Evolutionary conservation across 164 flowering plant genomes (phyloP).

Genomic region (Nelumbo lutea): DNA sequence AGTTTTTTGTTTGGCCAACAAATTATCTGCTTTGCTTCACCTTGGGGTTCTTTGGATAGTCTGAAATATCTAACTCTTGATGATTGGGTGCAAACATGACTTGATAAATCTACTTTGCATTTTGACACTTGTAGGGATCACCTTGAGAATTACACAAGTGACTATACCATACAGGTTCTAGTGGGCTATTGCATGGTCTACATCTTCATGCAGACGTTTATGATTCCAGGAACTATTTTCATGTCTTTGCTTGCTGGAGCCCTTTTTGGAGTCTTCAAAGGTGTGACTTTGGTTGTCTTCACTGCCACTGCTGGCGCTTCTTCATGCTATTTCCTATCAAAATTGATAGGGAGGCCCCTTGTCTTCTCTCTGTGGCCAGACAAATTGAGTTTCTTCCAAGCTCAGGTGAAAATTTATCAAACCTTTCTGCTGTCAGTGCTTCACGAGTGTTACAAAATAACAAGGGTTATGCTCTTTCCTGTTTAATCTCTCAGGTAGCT

Average conservation of each 20-base stretch:
- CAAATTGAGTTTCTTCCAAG: constrained; percentile 75
- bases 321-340: constrained; percentile 92
- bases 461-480: not conserved
- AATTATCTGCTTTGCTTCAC: no score
- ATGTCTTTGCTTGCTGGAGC: constrained; percentile 97
- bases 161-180: constrained; percentile 82
- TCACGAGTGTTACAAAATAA: not conserved
- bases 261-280: constrained; percentile 84
- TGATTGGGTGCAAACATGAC: not conserved
- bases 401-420: constrained; percentile 45
- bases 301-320: constrained; percentile 97
- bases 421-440: not conserved
- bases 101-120: not conserved
- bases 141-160: constrained; percentile 85
- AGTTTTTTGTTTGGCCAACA: no score
- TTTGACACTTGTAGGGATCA: constrained; percentile 47
- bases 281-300: constrained; percentile 83
- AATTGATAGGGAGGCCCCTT: constrained; percentile 74
- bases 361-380: constrained; percentile 85
- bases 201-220: constrained; percentile 98
- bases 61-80: not conserved
- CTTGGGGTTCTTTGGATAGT: no score
- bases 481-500: constrained; percentile 54
- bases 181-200: constrained; percentile 80
- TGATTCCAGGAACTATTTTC: constrained; percentile 97